phyloP scores from a whole-genome alignment of 352 stramenopile genomes.

The Phytophthora pluvialis region DNA sequence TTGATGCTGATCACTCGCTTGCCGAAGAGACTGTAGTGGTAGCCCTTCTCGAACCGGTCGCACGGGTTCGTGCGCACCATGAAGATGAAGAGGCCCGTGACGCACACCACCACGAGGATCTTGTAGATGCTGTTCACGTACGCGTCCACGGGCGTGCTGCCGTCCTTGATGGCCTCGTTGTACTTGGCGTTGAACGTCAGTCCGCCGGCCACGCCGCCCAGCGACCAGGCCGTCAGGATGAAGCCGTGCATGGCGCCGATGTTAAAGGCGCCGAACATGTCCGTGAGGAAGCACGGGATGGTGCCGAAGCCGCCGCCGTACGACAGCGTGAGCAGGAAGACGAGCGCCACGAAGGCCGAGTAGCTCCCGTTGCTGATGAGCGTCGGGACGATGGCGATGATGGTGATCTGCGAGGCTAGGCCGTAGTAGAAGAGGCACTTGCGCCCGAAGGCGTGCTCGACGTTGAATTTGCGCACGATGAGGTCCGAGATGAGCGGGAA shows the following conservation, averaged over 20 bases:
- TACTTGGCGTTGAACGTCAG: slow-evolving; percentile 75
- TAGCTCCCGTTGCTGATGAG: slow-evolving; percentile 68
- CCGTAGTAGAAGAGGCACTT: slow-evolving; percentile 71
- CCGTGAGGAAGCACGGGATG: slow-evolving; percentile 78
- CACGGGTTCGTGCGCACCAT: slow-evolving; percentile 72
- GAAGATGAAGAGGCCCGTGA: slow-evolving; percentile 69
- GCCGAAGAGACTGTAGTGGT: slow-evolving; percentile 73
- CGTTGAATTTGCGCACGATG: slow-evolving; percentile 47
- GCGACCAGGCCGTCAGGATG: slow-evolving; percentile 79
- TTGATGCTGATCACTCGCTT: slow-evolving; percentile 70
- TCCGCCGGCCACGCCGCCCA: slow-evolving; percentile 71
- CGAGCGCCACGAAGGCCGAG: slow-evolving; percentile 52
- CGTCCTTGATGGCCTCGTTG: slow-evolving; percentile 42
- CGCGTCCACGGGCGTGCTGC: slow-evolving; percentile 46
- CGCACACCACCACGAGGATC: slow-evolving; percentile 69
- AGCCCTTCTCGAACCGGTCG: slow-evolving; percentile 74
- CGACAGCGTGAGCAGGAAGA: slow-evolving; percentile 73
- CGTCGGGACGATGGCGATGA: slow-evolving; percentile 63
- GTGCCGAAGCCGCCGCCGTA: slow-evolving; percentile 81
- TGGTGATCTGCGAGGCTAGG: slow-evolving; percentile 68
- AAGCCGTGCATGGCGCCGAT: slow-evolving; percentile 84
- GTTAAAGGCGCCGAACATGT: slow-evolving; percentile 89
- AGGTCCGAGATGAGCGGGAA: slow-evolving; percentile 58
- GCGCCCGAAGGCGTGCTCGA: slow-evolving; percentile 55
- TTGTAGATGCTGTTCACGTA: slow-evolving; percentile 82